Base-by-base conservation (phyloP, 441 rosid species). In the Jatropha podagrica region DNA sequence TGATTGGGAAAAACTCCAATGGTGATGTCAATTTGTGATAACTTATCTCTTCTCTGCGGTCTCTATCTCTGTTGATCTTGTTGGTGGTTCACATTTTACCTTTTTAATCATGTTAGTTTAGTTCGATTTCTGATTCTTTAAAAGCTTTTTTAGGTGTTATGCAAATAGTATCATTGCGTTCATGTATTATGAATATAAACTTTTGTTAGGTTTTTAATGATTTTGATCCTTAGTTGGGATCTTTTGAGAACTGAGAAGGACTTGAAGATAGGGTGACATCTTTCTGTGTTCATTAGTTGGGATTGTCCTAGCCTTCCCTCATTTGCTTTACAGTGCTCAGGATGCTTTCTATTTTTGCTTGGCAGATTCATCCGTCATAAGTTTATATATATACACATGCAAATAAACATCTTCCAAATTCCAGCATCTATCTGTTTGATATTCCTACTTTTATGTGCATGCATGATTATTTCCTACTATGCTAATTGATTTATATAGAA, bases 51-150 rank as follows among this genome's bases (percentile, higher is more conserved):
- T 14, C 20, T 4, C 32, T 40, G 0, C 12, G 0, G 13, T 46
- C 6, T 44, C 27, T 58, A 60, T 71, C 41, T 60, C 12, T 60
- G 55, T 52, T 23, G 26, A 59, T 56, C 26, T 46, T 10, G n/a
- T 71, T 72, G 74, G 14, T 58, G 54, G 48, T 72, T 44, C n/a
- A 27, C 67, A n/a, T 72, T 46, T 42, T 42, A 44, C n/a, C 74
- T 40, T 12, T 41, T 7, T 13, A 71, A 26, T 23, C 42, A 71
- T 41, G 74, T 71, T 71, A 23, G 56, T 44, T 17, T 7, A 11
- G 52, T 71, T 58, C 40, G 5, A 20, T 56, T 56, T 71, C 54
- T 42, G 26, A 18, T n/a, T 71, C 37, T 56, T 6, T 58, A 20
- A 40, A 71, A 13, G 37, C 38, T 9, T 69, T 54, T 66, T 10